These are phyloP conservation scores for Phytophthora pluvialis DNA, from an alignment of 352 stramenopile genomes.

Conservation along the genomic window DNA sequence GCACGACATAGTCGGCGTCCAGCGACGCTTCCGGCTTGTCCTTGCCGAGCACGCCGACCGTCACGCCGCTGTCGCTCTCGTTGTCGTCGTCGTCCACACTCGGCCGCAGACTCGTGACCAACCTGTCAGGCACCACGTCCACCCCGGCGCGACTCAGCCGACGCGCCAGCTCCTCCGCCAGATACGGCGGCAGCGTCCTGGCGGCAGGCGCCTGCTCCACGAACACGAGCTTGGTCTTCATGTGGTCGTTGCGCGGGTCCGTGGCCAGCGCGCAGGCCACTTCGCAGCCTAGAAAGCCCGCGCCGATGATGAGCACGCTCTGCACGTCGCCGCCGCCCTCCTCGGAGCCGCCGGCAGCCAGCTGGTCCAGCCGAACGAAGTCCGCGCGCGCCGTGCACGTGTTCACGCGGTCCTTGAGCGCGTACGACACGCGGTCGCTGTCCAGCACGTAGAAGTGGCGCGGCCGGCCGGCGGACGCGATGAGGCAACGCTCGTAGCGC, in stretches of 20 bases:
- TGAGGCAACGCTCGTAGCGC: conserved; percentile 87
- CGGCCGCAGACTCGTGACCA: conserved; percentile 83
- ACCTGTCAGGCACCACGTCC: conserved; percentile 63
- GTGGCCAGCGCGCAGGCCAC: conserved; percentile 79
- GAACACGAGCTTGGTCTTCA: conserved; percentile 63
- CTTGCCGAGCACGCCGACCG: conserved; percentile 71
- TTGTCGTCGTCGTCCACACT: conserved; percentile 54
- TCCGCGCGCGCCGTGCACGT: conserved; percentile 79
- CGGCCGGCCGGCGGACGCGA: conserved; percentile 84
- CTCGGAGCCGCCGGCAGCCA: conserved; percentile 46
- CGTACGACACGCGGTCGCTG: conserved; percentile 81
- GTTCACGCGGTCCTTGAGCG: conserved; percentile 89
- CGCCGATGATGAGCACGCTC: conserved; percentile 86
- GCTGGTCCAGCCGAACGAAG: conserved; percentile 79
- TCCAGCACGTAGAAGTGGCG: conserved; percentile 91
- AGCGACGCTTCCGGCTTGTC: conserved; percentile 64
- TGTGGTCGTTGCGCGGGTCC: conserved; percentile 54
- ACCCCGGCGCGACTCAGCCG: conserved; percentile 67
- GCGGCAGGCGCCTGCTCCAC: conserved; percentile 54
- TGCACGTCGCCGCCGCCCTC: conserved; percentile 48
- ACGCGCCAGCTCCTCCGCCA: conserved; percentile 73
- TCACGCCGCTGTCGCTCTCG: conserved; percentile 41
- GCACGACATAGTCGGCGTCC: conserved; percentile 90
- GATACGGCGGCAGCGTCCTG: conserved; percentile 87
- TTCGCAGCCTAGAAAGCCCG: conserved; percentile 91